phyloP scores from a whole-genome alignment of 129 eudicot genomes.

The Helichrysum umbraculigerum region DNA sequence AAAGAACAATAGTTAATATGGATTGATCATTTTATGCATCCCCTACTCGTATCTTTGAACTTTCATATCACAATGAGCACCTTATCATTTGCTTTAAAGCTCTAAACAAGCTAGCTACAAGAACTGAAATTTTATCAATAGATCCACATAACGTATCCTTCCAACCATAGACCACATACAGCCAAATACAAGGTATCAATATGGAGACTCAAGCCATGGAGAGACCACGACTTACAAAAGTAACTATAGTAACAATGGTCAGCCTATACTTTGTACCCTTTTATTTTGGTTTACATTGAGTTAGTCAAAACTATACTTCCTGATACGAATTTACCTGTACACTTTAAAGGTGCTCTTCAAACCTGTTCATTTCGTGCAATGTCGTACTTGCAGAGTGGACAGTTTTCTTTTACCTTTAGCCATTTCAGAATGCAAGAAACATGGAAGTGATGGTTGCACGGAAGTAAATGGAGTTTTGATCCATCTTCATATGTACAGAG shows the following conservation, averaged over 20 bases:
- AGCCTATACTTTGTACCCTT: neutral
- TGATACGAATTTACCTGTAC: slow-evolving; percentile 2
- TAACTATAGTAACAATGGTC: neutral
- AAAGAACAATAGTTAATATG: neutral
- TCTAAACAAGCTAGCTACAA: neutral
- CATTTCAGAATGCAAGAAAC: slow-evolving; percentile 63
- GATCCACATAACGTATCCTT: slow-evolving; percentile 2
- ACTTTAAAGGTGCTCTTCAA: slow-evolving; percentile 25
- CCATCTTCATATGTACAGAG: slow-evolving; percentile 65
- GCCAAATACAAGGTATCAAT: neutral
- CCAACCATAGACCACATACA: neutral
- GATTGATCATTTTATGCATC: neutral
- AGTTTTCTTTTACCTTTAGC: slow-evolving; percentile 75
- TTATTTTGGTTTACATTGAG: slow-evolving; percentile 5
- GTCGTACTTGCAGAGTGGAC: slow-evolving; percentile 81
- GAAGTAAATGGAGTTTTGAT: slow-evolving; percentile 59
- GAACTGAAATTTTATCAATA: neutral
- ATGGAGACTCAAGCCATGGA: neutral
- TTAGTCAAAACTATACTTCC: slow-evolving; percentile 4
- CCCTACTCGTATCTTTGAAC: neutral
- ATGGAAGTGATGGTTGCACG: slow-evolving; percentile 71
- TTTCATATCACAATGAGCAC: neutral
- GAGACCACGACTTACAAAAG: neutral
- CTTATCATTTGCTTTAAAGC: neutral
- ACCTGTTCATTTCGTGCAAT: slow-evolving; percentile 51